Evolutionary conservation across 208 protist species (phyloP).

Genomic region (Acanthamoeba castellanii): DNA sequence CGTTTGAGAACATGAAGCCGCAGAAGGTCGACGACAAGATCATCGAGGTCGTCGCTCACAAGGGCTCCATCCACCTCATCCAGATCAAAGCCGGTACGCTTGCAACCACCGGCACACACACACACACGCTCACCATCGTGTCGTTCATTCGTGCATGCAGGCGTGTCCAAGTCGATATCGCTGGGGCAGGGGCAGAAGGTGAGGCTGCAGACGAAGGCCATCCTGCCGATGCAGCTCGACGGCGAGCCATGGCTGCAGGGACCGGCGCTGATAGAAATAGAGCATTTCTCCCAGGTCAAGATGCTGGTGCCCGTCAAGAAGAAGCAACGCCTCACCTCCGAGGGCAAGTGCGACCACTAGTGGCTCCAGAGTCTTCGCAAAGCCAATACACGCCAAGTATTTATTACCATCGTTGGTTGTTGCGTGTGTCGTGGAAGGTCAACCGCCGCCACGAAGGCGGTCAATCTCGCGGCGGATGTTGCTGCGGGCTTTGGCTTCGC

Average conservation of each 20-base stretch:
- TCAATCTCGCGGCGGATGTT: constrained; percentile 39
- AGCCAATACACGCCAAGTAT: no score
- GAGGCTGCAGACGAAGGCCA: constrained; percentile 48
- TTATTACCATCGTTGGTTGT: no score
- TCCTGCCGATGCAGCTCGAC: constrained; percentile 66
- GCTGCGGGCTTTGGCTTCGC: background rate
- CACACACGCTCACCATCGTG: background rate
- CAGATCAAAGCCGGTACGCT: constrained; percentile 58
- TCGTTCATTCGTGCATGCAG: background rate
- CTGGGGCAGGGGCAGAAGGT: constrained; percentile 23
- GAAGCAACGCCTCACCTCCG: constrained; percentile 18
- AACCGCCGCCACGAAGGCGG: background rate
- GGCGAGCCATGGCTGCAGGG: constrained; percentile 60
- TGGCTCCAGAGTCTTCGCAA: no score
- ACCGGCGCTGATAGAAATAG: constrained; percentile 60
- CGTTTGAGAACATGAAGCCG: constrained; percentile 53
- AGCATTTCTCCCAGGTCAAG: constrained; percentile 58
- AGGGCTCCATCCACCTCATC: constrained; percentile 67
- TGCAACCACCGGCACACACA: background rate
- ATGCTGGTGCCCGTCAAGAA: constrained; percentile 56
- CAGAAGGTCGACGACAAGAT: constrained; percentile 59
- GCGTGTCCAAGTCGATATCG: constrained; percentile 47
- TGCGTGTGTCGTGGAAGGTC: no score
- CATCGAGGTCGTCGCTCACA: constrained; percentile 49
- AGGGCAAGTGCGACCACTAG: constrained; percentile 39